Evolutionary conservation across 2,329 filamentous ascomycete species (phyloP).

Genomic region (Diaporthe helianthi): DNA sequence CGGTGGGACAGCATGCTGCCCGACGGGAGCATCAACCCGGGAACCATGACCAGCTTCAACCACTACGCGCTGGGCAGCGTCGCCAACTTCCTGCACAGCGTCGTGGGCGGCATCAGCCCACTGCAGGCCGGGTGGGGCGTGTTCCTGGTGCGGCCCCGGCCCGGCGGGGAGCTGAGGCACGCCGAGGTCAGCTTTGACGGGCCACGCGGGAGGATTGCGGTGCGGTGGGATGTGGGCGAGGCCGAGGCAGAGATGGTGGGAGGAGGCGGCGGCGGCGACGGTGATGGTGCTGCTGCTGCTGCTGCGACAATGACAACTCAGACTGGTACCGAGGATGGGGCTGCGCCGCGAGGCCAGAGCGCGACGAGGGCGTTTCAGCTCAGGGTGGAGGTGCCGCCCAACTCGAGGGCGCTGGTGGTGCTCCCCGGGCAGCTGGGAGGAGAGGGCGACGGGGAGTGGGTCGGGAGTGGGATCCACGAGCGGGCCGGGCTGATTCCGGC

Average conservation of each 20-base stretch:
- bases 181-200: constrained; percentile 32
- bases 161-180: constrained; percentile 39
- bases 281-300: no score
- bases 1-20: constrained; percentile 50
- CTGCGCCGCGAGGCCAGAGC: background rate
- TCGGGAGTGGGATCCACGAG: constrained; percentile 27
- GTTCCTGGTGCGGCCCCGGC: constrained; percentile 41
- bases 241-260: background rate
- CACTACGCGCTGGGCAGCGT: constrained; percentile 51
- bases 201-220: constrained; percentile 30
- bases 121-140: constrained; percentile 43
- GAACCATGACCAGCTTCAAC: constrained; percentile 50
- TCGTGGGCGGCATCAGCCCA: constrained; percentile 43
- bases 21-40: constrained; percentile 46
- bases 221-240: constrained; percentile 29
- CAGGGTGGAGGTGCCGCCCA: constrained; percentile 29
- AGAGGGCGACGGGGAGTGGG: constrained; percentile 29
- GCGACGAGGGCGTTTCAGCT: constrained; percentile 16
- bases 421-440: constrained; percentile 26
- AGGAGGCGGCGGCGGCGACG: no score
- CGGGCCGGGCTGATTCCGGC: background rate
- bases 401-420: constrained; percentile 28
- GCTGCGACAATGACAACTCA: no score
- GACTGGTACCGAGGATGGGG: background rate
- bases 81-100: constrained; percentile 47